Conservation (phyloP, 2,329 filamentous ascomycete species). For the Calonectria ilicicola region DNA sequence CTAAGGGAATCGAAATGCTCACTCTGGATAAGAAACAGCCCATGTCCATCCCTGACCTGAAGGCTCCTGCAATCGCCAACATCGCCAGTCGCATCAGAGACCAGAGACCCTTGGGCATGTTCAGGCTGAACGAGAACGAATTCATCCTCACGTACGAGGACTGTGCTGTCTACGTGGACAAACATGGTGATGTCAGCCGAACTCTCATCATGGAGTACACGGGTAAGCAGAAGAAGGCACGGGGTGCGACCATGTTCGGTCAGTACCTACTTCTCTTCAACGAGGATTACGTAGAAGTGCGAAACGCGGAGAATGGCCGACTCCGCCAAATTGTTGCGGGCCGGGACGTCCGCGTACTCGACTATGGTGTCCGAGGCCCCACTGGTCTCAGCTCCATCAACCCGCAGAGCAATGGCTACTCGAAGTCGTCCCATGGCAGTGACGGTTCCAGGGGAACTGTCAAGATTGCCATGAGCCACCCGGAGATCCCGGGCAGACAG, state of each 20-base stretch:
- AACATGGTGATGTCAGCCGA: constrained; percentile 94
- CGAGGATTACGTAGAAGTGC: constrained; percentile 95
- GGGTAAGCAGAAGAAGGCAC: constrained; percentile 83
- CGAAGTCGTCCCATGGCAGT: constrained; percentile 50
- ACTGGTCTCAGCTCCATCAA: constrained; percentile 60
- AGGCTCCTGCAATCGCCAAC: constrained; percentile 80
- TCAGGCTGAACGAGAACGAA: constrained; percentile 90
- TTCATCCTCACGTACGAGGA: constrained; percentile 96
- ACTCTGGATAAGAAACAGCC: constrained; percentile 97
- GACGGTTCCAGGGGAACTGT: constrained; percentile 77
- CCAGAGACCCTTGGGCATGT: constrained; percentile 93
- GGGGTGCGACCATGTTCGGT: constrained; percentile 88
- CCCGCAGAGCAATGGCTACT: constrained; percentile 50
- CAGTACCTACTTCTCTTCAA: constrained; percentile 95
- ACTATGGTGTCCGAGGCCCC: constrained; percentile 80
- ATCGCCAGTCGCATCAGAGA: constrained; percentile 87
- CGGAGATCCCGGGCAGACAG: constrained; percentile 84
- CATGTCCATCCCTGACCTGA: constrained; percentile 91
- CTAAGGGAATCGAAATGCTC: constrained; percentile 94
- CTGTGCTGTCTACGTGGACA: constrained; percentile 97
- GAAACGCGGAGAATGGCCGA: constrained; percentile 95
- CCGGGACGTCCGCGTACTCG: constrained; percentile 88
- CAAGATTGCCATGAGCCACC: constrained; percentile 96
- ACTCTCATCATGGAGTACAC: constrained; percentile 99
- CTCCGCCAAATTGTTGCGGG: constrained; percentile 95